These are phyloP conservation scores for Aristolochia contorta DNA, from an alignment of 164 flowering plant genomes.

Conservation along the genomic window DNA sequence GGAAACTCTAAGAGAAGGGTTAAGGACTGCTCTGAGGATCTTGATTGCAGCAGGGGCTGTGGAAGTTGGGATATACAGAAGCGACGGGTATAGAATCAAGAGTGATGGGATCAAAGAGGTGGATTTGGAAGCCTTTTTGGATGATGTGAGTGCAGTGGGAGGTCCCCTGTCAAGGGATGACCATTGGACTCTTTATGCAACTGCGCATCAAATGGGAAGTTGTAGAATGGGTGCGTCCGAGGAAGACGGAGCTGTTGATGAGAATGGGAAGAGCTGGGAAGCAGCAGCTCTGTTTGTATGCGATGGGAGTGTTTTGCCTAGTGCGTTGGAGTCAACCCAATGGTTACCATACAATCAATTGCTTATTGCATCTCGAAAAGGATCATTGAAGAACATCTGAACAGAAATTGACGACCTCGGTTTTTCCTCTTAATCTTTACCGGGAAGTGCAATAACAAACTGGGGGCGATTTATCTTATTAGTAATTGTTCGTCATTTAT, in stretches of 20 bases:
- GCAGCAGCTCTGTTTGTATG: slow-evolving; percentile 32
- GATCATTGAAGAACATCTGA: slow-evolving; percentile 16
- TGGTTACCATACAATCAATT: slow-evolving; percentile 40
- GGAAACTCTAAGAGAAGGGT: slow-evolving; percentile 24
- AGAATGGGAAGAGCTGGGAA: slow-evolving; percentile 45
- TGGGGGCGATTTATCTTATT: too few relatives aligned
- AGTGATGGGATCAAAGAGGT: slow-evolving; percentile 21
- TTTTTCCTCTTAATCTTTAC: not conserved
- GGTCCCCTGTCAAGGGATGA: slow-evolving; percentile 14
- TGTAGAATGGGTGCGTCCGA: slow-evolving; percentile 33
- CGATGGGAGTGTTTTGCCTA: slow-evolving; percentile 36
- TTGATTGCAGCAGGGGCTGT: slow-evolving; percentile 39
- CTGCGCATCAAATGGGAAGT: slow-evolving; percentile 42
- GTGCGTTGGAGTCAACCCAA: slow-evolving; percentile 41
- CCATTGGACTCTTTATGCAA: slow-evolving; percentile 17
- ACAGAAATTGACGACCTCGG: not conserved
- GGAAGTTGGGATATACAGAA: slow-evolving; percentile 32
- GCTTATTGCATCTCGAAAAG: slow-evolving; percentile 30
- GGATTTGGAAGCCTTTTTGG: slow-evolving; percentile 30
- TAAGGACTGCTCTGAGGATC: slow-evolving; percentile 25
- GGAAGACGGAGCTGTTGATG: slow-evolving; percentile 32
- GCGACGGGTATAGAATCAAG: slow-evolving; percentile 27
- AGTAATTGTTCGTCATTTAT: too few relatives aligned
- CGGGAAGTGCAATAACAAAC: too few relatives aligned
- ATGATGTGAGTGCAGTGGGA: slow-evolving; percentile 13